These are phyloP conservation scores for Kazachstania bromeliacearum DNA, from an alignment of 805 yeast genomes.

Conservation along the genomic window DNA sequence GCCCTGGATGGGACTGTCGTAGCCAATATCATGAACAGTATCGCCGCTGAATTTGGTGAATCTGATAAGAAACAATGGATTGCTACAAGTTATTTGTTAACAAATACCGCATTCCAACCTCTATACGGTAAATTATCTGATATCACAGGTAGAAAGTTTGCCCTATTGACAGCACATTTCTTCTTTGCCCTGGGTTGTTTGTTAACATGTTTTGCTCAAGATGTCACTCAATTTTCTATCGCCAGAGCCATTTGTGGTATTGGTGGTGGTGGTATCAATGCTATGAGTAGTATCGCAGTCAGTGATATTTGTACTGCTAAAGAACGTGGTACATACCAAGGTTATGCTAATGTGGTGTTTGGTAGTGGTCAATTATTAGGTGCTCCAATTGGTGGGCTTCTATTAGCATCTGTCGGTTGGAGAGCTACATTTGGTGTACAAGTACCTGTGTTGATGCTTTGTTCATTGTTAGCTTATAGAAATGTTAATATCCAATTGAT, in stretches of 20 bases:
- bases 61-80: constrained; percentile 51
- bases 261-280: constrained; percentile 85
- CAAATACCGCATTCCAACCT: constrained; percentile 62
- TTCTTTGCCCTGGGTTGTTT: constrained; percentile 40
- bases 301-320: constrained; percentile 70
- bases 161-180: constrained; percentile 34
- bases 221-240: constrained; percentile 33
- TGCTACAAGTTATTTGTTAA: constrained; percentile 52
- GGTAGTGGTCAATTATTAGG: constrained; percentile 70
- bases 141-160: constrained; percentile 41
- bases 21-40: constrained; percentile 39
- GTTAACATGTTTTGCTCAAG: constrained; percentile 31
- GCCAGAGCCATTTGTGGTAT: constrained; percentile 72
- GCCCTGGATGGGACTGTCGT: constrained; percentile 41
- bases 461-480: constrained; percentile 31
- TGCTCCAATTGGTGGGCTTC: constrained; percentile 55
- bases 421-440: constrained; percentile 44
- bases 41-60: constrained; percentile 40
- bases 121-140: constrained; percentile 53
- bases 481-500: constrained; percentile 35
- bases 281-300: constrained; percentile 64
- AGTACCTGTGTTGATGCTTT: constrained; percentile 35
- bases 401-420: constrained; percentile 57
- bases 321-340: constrained; percentile 74
- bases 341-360: constrained; percentile 66